A percentile compares a stretch with the other conserved stretches of the same genome.
These are phyloP conservation scores for Fusarium robinianum DNA, from an alignment of 2,329 filamentous ascomycete genomes.

Conservation along the genomic window DNA sequence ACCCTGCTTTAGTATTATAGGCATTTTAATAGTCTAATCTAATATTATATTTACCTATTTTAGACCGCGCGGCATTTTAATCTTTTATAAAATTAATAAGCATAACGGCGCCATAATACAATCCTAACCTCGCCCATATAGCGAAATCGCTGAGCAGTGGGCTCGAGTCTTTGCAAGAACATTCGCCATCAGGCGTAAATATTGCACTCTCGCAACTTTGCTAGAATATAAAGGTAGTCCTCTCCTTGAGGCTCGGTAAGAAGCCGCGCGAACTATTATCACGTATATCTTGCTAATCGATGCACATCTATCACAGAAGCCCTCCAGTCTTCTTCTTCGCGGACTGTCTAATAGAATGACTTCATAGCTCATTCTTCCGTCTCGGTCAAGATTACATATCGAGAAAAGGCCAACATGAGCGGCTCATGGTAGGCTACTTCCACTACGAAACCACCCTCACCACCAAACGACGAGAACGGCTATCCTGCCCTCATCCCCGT, in stretches of 20 bases:
- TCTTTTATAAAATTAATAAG: too few species aligned
- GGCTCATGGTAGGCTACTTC: conserved; percentile 2
- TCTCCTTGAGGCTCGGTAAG: not conserved
- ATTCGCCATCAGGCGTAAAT: not conserved
- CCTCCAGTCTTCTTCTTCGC: not conserved
- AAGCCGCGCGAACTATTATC: not conserved
- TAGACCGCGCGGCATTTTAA: too few species aligned
- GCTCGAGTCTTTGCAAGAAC: conserved; percentile 3
- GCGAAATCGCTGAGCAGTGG: not conserved
- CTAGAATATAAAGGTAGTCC: not conserved
- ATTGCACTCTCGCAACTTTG: not conserved
- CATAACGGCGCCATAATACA: too few species aligned
- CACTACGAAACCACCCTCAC: not conserved
- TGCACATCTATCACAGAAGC: not conserved
- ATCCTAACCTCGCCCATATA: too few species aligned
- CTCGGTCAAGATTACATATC: not conserved
- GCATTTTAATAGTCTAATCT: too few species aligned
- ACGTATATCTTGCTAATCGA: not conserved
- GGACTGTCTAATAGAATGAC: not conserved
- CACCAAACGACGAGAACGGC: not conserved
- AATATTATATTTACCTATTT: too few species aligned
- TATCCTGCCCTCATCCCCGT: not conserved
- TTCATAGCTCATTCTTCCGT: not conserved
- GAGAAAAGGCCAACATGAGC: not conserved
- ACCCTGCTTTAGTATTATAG: too few species aligned